Evolutionary conservation across 2,329 filamentous ascomycete species (phyloP).

Genomic region (Chlorencoelia australis): DNA sequence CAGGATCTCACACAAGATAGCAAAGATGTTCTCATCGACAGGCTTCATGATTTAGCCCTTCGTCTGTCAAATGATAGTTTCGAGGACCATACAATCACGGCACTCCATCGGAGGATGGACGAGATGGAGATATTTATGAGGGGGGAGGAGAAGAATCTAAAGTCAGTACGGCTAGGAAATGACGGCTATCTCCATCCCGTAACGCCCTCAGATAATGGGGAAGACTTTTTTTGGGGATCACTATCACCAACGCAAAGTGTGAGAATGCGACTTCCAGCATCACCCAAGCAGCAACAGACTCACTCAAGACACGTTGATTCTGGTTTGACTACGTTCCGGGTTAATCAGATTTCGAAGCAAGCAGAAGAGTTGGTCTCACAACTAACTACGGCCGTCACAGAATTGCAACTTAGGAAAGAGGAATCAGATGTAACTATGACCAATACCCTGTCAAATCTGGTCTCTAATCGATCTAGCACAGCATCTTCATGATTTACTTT

Average conservation of each 20-base stretch:
- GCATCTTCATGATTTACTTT: slow-evolving; percentile 52
- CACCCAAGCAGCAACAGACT: neutral
- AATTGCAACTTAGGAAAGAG: slow-evolving; percentile 45
- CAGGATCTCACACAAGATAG: slow-evolving; percentile 22
- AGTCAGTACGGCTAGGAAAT: slow-evolving; percentile 1
- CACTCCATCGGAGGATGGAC: slow-evolving; percentile 29
- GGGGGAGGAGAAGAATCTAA: slow-evolving; percentile 9
- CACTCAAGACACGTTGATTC: neutral
- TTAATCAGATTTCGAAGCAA: slow-evolving; percentile 29
- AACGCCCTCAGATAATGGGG: slow-evolving; percentile 9
- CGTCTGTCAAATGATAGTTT: slow-evolving; percentile 23
- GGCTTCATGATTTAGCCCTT: slow-evolving; percentile 27
- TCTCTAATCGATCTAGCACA: slow-evolving; percentile 21
- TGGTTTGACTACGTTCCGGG: slow-evolving; percentile 23
- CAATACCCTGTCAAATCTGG: neutral
- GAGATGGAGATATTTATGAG: slow-evolving; percentile 27
- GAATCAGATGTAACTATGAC: slow-evolving; percentile 42
- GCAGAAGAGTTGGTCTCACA: slow-evolving; percentile 40
- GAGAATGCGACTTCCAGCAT: slow-evolving; percentile 5
- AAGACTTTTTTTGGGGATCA: slow-evolving; percentile 20
- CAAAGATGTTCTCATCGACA: slow-evolving; percentile 26
- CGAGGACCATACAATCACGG: slow-evolving; percentile 22
- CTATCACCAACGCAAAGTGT: slow-evolving; percentile 15
- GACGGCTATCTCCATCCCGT: neutral
- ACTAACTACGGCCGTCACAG: slow-evolving; percentile 39